phyloP scores from a whole-genome alignment of 116 monocot species.

The Trichopus zeylanicus region DNA sequence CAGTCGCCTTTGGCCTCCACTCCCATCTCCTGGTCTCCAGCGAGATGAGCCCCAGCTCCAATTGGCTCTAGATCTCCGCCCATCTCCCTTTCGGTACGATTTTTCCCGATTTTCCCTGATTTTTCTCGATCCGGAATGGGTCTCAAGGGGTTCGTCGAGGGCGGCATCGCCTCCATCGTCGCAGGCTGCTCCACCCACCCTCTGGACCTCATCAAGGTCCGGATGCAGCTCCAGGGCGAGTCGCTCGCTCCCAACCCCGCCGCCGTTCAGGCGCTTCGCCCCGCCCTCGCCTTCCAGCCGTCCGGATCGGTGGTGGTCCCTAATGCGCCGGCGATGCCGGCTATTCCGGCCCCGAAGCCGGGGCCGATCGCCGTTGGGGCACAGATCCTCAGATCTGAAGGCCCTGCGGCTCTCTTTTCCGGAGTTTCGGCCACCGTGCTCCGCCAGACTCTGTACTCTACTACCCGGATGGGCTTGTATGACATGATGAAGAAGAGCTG shows the following conservation, averaged over 20 bases:
- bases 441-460: conserved; percentile 81
- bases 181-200: conserved; percentile 91
- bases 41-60: conserved; percentile 16
- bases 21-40: conserved; percentile 22
- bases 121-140: conserved; percentile 33
- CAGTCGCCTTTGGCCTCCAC: conserved; percentile 20
- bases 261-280: conserved; percentile 31
- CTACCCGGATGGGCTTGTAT: conserved; percentile 88
- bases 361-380: conserved; percentile 54
- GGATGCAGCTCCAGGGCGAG: conserved; percentile 89
- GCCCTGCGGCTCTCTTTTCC: conserved; percentile 64
- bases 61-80: not conserved
- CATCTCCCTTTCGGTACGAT: not conserved
- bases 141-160: conserved; percentile 81
- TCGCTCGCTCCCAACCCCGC: conserved; percentile 10
- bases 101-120: no score
- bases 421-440: conserved; percentile 88
- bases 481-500: conserved; percentile 64
- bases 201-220: conserved; percentile 81
- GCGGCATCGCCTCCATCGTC: conserved; percentile 79
- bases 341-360: conserved; percentile 7
- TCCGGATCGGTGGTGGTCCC: conserved; percentile 4
- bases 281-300: conserved; percentile 1
- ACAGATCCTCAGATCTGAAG: conserved; percentile 70
- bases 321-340: no score